Conservation (phyloP, 2,329 filamentous ascomycete genomes). For the Biscogniauxia marginata region DNA sequence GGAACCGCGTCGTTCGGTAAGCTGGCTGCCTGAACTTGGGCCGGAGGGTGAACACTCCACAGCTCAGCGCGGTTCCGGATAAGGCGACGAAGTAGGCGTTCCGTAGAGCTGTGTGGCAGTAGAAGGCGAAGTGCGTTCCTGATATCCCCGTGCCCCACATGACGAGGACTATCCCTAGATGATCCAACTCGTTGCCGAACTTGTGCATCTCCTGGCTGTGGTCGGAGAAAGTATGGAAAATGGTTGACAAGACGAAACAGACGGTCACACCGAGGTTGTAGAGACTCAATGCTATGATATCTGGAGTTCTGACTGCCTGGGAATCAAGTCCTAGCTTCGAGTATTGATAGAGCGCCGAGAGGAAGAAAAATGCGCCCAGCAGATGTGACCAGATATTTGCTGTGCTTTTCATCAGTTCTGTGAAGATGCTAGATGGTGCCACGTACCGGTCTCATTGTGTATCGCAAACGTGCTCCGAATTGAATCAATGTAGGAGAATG, state of each 20-base stretch:
- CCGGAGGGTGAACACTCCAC: constrained; percentile 26
- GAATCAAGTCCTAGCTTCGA: constrained; percentile 2
- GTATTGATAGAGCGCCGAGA: constrained; percentile 14
- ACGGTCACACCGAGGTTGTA: constrained; percentile 26
- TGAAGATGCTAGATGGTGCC: too few species aligned
- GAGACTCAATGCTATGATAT: constrained; percentile 18
- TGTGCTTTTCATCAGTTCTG: constrained; percentile 13
- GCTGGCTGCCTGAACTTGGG: constrained; percentile 26
- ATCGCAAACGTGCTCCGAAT: constrained; percentile 16
- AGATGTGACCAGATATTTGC: constrained; percentile 35
- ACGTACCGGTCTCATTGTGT: constrained; percentile 22
- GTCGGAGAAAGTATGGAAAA: constrained; percentile 31
- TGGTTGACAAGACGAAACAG: constrained; percentile 27
- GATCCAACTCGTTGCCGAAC: constrained; percentile 30
- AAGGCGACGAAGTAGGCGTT: constrained; percentile 19
- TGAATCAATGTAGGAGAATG: constrained; percentile 15
- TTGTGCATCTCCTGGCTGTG: constrained; percentile 28
- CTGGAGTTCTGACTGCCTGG: background rate
- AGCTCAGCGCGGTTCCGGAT: constrained; percentile 24
- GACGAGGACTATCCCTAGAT: constrained; percentile 31
- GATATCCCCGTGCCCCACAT: constrained; percentile 29
- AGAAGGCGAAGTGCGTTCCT: constrained; percentile 27
- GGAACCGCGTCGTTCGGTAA: constrained; percentile 24
- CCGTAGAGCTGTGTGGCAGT: constrained; percentile 17
- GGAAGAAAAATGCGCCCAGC: constrained; percentile 25